Percentiles rank a stretch among this genome's conserved stretches.
Conservation (phyloP, 305 asterid genomes). For the Petunia hybrid region DNA sequence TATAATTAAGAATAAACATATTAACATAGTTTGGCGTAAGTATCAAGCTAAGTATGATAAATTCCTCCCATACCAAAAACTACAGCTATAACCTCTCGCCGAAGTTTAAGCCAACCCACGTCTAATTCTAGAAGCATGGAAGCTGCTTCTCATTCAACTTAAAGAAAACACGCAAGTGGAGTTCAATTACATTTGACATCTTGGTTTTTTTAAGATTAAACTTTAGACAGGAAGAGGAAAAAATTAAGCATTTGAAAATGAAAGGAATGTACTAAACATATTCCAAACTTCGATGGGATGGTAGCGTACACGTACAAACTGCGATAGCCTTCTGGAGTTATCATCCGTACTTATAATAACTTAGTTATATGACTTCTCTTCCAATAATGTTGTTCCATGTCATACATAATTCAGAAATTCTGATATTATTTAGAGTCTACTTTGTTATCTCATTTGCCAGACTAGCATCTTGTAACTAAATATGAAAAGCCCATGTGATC, state of each 20-base stretch:
- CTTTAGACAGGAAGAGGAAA: no score
- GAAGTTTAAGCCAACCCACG: background rate
- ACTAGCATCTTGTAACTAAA: no score
- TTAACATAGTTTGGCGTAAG: no score
- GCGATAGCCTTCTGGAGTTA: background rate
- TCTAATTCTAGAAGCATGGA: background rate
- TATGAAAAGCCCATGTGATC: no score
- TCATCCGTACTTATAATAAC: constrained; percentile 16
- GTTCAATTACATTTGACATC: background rate
- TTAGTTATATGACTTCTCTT: background rate
- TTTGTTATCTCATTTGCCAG: no score
- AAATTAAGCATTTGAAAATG: no score
- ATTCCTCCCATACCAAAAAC: no score
- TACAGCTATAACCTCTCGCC: background rate
- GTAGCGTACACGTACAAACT: background rate
- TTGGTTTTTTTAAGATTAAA: no score
- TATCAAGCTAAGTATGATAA: no score
- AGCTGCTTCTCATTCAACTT: background rate
- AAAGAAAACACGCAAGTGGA: no score
- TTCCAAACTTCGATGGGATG: background rate
- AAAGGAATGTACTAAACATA: no score
- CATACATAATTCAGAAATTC: background rate
- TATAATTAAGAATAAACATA: no score
- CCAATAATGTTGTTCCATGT: background rate
- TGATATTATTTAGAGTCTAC: background rate